Evolutionary conservation across 805 yeast species (phyloP).

Genomic region (Candida mattraensis): DNA sequence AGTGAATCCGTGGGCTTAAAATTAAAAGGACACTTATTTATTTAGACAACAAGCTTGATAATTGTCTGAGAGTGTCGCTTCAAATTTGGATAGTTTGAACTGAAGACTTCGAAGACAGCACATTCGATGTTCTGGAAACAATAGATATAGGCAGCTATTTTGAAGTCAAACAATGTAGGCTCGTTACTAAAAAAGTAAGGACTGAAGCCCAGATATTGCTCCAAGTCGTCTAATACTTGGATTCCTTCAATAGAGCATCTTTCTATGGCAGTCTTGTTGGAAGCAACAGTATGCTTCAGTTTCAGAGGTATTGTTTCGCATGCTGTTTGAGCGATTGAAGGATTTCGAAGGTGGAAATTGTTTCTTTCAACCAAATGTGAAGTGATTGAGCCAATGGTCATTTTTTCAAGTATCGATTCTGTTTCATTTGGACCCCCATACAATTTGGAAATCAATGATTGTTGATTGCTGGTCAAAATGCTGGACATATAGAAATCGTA

Average conservation of each 20-base stretch:
- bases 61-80: constrained; percentile 18
- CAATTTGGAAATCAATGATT: too few relatives aligned
- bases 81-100: constrained; percentile 6
- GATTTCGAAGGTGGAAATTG: constrained; percentile 36
- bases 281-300: constrained; percentile 5
- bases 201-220: constrained; percentile 4
- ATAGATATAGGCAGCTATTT: constrained; percentile 25
- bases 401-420: too few relatives aligned
- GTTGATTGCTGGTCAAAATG: constrained; percentile 9
- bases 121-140: constrained; percentile 16
- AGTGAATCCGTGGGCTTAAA: constrained; percentile 62
- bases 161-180: constrained; percentile 25
- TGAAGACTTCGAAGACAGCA: constrained; percentile 7
- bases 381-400: too few relatives aligned
- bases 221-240: constrained; percentile 14
- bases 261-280: constrained; percentile 14
- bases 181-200: constrained; percentile 15
- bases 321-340: constrained; percentile 24
- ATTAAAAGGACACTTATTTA: neutral
- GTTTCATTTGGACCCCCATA: too few relatives aligned
- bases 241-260: constrained; percentile 19
- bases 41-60: constrained; percentile 14
- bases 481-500: constrained; percentile 45
- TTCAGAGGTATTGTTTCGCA: constrained; percentile 5
- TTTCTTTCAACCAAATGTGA: constrained; percentile 10